These are phyloP conservation scores for Tolypocladium tropicale DNA, from an alignment of 2,329 filamentous ascomycete species.

Conservation along the genomic window DNA sequence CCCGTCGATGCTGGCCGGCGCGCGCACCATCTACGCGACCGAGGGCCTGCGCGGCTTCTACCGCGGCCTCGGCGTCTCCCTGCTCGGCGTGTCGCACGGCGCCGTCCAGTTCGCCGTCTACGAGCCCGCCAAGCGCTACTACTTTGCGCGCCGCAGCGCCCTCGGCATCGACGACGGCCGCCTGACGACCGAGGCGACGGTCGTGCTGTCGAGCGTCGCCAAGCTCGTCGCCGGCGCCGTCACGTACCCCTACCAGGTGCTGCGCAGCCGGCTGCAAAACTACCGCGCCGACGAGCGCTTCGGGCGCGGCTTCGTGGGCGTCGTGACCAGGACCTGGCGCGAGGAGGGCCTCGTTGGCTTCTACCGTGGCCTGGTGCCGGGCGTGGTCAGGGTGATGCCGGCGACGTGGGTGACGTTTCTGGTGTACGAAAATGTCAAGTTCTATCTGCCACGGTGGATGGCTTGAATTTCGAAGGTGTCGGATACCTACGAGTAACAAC, in stretches of 20 bases:
- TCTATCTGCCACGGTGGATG: slow-evolving; percentile 46
- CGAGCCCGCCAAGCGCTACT: slow-evolving; percentile 54
- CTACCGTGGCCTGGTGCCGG: slow-evolving; percentile 84
- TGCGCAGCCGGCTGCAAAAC: slow-evolving; percentile 79
- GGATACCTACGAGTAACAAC: neutral
- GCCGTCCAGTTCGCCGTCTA: slow-evolving; percentile 96
- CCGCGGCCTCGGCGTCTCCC: slow-evolving; percentile 69
- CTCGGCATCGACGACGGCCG: slow-evolving; percentile 7
- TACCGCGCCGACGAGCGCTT: slow-evolving; percentile 72
- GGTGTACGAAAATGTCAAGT: slow-evolving; percentile 90
- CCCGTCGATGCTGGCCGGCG: slow-evolving; percentile 62
- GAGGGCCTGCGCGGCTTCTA: slow-evolving; percentile 81
- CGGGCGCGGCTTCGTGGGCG: slow-evolving; percentile 58
- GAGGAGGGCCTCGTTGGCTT: slow-evolving; percentile 77
- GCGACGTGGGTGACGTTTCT: slow-evolving; percentile 95
- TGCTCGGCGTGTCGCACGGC: slow-evolving; percentile 83
- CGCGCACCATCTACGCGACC: slow-evolving; percentile 50
- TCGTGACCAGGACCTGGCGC: slow-evolving; percentile 61
- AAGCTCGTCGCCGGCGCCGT: slow-evolving; percentile 84
- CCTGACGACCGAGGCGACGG: slow-evolving; percentile 63
- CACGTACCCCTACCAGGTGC: slow-evolving; percentile 92
- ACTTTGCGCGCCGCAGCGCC: slow-evolving; percentile 35
- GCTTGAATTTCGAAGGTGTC: slow-evolving; percentile 3
- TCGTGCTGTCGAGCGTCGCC: slow-evolving; percentile 68
- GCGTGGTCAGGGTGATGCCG: slow-evolving; percentile 81